These are phyloP conservation scores for Fraxinus americana DNA, from an alignment of 257 asterid species.

Conservation along the genomic window DNA sequence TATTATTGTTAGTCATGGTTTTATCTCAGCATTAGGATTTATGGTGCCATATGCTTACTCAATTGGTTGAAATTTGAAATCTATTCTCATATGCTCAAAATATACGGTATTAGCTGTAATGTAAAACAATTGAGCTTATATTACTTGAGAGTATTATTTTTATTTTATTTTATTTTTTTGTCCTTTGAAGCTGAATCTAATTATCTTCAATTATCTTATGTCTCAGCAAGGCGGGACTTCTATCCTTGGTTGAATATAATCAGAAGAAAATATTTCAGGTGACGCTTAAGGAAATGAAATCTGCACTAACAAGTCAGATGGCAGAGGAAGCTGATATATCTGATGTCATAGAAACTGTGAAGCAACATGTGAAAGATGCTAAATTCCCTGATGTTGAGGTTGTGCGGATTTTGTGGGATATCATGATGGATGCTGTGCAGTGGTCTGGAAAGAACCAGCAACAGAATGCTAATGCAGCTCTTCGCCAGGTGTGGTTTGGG, in stretches of 20 bases:
- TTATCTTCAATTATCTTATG: constrained; percentile 1
- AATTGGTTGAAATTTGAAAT: background rate
- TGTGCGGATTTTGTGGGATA: constrained; percentile 90
- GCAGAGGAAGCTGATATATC: constrained; percentile 77
- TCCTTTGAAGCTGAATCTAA: constrained; percentile 4
- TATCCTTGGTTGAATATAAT: constrained; percentile 71
- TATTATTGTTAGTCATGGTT: background rate
- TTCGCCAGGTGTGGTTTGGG: constrained; percentile 72
- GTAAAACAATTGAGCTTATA: background rate
- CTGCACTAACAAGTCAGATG: constrained; percentile 77
- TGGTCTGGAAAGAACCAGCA: constrained; percentile 99
- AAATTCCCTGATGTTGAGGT: constrained; percentile 87
- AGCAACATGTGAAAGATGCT: constrained; percentile 90
- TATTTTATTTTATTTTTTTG: background rate
- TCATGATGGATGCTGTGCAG: constrained; percentile 95
- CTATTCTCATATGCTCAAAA: background rate
- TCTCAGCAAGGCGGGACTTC: constrained; percentile 80
- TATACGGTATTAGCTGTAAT: background rate
- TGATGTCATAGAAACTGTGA: constrained; percentile 92
- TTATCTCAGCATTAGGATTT: background rate
- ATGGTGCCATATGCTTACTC: background rate
- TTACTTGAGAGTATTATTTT: background rate
- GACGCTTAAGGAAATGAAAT: constrained; percentile 85
- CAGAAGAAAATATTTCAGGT: constrained; percentile 86
- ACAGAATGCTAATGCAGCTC: constrained; percentile 86